Base-by-base conservation (phyloP, 2,329 filamentous ascomycete genomes). In the Talaromyces sp. region DNA sequence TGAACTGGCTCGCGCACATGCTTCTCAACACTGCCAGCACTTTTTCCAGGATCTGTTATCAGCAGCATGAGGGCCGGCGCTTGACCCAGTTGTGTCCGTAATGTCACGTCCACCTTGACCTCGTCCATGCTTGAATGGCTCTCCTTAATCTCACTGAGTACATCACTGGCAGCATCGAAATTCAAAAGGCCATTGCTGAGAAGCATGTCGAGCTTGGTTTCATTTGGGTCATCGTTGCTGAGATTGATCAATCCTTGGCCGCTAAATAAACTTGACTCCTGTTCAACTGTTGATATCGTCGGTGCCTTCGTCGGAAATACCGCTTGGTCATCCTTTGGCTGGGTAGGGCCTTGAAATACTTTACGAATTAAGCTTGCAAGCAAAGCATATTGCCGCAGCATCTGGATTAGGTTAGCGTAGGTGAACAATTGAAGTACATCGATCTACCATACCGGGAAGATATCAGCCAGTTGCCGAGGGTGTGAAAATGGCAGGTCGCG, bases 201-300 rank as follows among this genome's bases (percentile, higher is more conserved):
- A 16, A 93, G 77, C 11, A 77, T 78, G 17, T 79, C 74, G 52
- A 85, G 82, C 65, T 89, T 87, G 0, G 77, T 75, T 14, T 73
- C 65, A 17, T 68, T 69, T 3, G 68, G 64, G 35, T 75, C 68
- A 22, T 70, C 64, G 48, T 82, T 74, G 58, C 82, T 76, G 33
- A 73, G 47, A 1, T 63, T 55, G 14, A 63, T 64, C 20, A 65
- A 36, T 7, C 56, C 60, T 43, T 63, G 46, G 20, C 54, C 55
- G 8, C 51, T 52, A n/a, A 57, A 48, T 17, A 57, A 49, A 14
- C 52, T 51, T 36, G 59, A 41, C 13, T 51, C 30, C 13, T 41
- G 53, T 47, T 29, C 47, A 20, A 20, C 6, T 16, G 33, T 14
- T 39, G 36, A 8, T 19, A 19, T 35, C 14, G 33, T 35, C 33